These are phyloP conservation scores for Mucor racemosus DNA, from an alignment of 371 early-diverging fungal genomes.

Conservation along the genomic window DNA sequence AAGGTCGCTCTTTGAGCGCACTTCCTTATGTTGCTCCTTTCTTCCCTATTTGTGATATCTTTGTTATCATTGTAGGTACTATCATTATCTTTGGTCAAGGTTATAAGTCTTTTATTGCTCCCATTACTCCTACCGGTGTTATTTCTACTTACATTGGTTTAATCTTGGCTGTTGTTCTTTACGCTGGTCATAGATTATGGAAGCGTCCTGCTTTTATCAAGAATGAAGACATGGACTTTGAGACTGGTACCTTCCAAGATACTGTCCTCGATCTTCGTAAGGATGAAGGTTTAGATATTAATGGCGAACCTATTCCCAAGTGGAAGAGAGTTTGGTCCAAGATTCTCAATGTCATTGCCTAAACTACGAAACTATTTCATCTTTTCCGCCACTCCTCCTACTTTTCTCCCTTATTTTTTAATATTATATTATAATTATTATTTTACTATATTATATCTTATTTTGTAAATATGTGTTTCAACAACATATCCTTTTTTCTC, in stretches of 20 bases:
- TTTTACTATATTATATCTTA: background rate
- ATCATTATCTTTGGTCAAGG: slow-evolving; percentile 78
- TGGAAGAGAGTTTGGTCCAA: slow-evolving; percentile 28
- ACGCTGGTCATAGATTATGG: slow-evolving; percentile 57
- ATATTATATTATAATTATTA: background rate
- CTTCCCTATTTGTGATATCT: slow-evolving; percentile 75
- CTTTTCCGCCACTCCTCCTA: background rate
- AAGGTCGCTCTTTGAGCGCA: slow-evolving; percentile 64
- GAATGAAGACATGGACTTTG: slow-evolving; percentile 51
- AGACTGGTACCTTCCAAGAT: slow-evolving; percentile 41
- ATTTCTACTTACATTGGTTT: slow-evolving; percentile 61
- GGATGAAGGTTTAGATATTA: slow-evolving; percentile 29
- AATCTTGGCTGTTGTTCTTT: slow-evolving; percentile 58
- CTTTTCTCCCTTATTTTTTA: background rate
- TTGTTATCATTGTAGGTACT: slow-evolving; percentile 64
- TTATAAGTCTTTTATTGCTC: slow-evolving; percentile 55
- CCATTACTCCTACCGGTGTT: slow-evolving; percentile 43
- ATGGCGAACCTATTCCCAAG: slow-evolving; percentile 32
- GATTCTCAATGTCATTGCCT: slow-evolving; percentile 8
- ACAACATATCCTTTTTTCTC: slow-evolving; percentile 14
- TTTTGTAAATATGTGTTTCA: slow-evolving; percentile 20
- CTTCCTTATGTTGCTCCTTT: slow-evolving; percentile 78
- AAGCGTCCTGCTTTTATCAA: slow-evolving; percentile 45
- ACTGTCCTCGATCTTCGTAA: slow-evolving; percentile 29
- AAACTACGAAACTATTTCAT: background rate